Base-by-base conservation (phyloP, 495 filamentous ascomycete species). In the Aspergillus olivimuriae region DNA sequence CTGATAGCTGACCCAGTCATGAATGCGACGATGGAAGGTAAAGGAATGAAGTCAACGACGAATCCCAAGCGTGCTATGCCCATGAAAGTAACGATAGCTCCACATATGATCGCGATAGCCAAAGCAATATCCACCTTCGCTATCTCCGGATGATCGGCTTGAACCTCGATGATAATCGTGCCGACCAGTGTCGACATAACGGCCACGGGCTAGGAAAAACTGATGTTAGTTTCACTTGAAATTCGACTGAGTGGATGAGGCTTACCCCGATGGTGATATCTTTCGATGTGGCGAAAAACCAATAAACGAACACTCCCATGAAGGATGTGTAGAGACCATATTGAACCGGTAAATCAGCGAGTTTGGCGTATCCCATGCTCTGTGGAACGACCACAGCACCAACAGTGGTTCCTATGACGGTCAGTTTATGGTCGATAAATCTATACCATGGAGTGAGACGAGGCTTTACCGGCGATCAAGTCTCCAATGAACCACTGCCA, bases 261-360 rank as follows among this genome's bases (percentile, higher is more conserved):
- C 86, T 73, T 69, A 90, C 87, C 12, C 92, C 92, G 40, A 98
- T 97, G 7, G 92, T 97, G 58, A 98, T 97, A 64, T 98, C 92
- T 57, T 98, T 98, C 0, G 94, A 97, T 1, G 92, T 98, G 1
- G 92, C 92, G 53, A 98, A 97, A 62, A 97, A 94, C 92, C 92
- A 97, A 53, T 99, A 99, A 36, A 95, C 61, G 46, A 96, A 59
- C 3, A 97, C 91, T 18, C 92, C 92, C 84, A 97, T 95, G 55
- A 99, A 99, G 0, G 91, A 96, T 1, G 91, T 91, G 60, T 99
- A 99, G 0, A 99, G 70, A 39, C 92, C 92, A 56, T 78, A 99
- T 57, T 99, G 73, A 2, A 83, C 78, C 0, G 73, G 69, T 15
- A 99, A 73, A 32, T 80, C 70, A 6, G 92, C 92, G 30, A 99